Evolutionary conservation across 441 rosid genomes (phyloP), one percentile per base, ranked within the genome.

Genomic region (Populus trichocarpa): DNA sequence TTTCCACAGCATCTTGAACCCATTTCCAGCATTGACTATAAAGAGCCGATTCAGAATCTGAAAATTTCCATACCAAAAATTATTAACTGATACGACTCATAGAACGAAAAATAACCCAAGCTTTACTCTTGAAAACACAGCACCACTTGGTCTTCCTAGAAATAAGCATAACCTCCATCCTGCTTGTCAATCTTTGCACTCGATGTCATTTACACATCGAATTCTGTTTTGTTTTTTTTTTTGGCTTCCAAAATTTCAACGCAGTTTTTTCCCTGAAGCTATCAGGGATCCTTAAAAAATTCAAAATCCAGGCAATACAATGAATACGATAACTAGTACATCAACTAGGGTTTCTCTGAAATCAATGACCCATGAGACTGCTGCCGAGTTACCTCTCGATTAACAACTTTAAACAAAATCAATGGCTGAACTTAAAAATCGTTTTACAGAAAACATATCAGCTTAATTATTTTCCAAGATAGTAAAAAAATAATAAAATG

Each of bases 1-100:
- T 83, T 88, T 89, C 91, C 93, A 91, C 26, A 91, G 86, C 89
- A 88, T 84, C 81, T 67, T 83, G 79, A 91, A 89, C 42, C 90
- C 93, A 2, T 90, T 87, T 33, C 93, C 91, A 46, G 93, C 90
- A 78, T 91, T 91, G 79, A 89, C 81, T 69, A 89, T 85, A 83
- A 87, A 87, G 50, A 89, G 89, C 53, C 78, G 78, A 70, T 87
- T 76, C 65, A 89, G 59, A 3, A 85, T 87, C 95, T 90, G 88
- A 30, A 63, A 83, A 57, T 35, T 30, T 30, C 32, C 67, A 40
- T 50, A 1, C 5, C 72, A 70, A 80, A 72, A 64, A 63, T 69
- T 30, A 69, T 72, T 36, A 35, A 32, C 10, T 59, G 70, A 74
- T 30, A 63, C 6, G 40, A 28, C 9, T 63, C 67, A 22, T 22